Conservation (phyloP, 2,329 filamentous ascomycete species). For the Nemania sp. region DNA sequence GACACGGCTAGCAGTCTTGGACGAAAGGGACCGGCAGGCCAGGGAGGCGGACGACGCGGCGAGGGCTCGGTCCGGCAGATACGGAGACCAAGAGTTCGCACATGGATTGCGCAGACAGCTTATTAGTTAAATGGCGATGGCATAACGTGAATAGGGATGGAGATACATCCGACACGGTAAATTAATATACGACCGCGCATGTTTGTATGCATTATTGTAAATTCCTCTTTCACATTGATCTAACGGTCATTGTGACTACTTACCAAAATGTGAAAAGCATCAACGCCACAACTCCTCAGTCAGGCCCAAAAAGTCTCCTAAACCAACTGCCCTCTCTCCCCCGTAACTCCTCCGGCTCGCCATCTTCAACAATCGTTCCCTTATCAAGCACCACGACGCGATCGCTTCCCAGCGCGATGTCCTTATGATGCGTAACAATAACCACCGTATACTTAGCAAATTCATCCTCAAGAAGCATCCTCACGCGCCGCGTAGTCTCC, state of each 20-base stretch:
- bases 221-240: background rate
- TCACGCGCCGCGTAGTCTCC: conserved; percentile 33
- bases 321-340: conserved; percentile 26
- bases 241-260: too few species aligned
- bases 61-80: conserved; percentile 60
- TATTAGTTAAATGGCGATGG: conserved; percentile 27
- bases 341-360: conserved; percentile 30
- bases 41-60: conserved; percentile 68
- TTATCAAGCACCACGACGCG: conserved; percentile 51
- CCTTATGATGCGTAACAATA: conserved; percentile 38
- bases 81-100: conserved; percentile 67
- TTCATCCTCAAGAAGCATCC: conserved; percentile 31
- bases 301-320: conserved; percentile 23
- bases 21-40: conserved; percentile 65
- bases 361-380: conserved; percentile 48
- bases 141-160: background rate
- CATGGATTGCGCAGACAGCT: conserved; percentile 63
- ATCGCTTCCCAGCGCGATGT: conserved; percentile 52
- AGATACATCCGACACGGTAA: background rate
- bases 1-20: conserved; percentile 67
- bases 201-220: background rate
- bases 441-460: conserved; percentile 52
- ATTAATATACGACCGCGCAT: background rate
- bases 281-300: background rate
- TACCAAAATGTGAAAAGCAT: too few species aligned